Evolutionary conservation across 2,329 filamentous ascomycete genomes (phyloP).

Genomic region (Celoporthe dispersa): DNA sequence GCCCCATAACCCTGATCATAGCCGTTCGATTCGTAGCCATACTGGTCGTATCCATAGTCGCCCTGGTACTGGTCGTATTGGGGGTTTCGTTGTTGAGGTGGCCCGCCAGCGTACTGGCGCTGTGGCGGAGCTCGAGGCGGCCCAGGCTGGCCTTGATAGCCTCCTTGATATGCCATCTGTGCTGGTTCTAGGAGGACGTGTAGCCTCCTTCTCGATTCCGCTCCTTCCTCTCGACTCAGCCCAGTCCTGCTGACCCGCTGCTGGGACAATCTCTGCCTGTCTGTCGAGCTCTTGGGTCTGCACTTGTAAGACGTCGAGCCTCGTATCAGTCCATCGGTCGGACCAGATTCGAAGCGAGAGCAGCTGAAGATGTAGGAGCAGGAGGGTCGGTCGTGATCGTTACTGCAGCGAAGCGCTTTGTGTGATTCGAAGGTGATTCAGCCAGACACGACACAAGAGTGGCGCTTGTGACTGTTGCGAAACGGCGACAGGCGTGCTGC

Average conservation of each 20-base stretch:
- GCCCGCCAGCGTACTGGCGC: conserved; percentile 40
- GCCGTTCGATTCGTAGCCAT: conserved; percentile 40
- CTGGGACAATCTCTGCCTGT: background rate
- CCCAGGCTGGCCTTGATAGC: conserved; percentile 46
- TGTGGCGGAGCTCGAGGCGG: conserved; percentile 47
- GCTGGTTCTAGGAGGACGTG: background rate
- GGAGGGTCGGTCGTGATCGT: background rate
- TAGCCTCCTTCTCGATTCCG: background rate
- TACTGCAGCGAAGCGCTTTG: background rate
- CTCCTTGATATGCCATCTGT: conserved; percentile 57
- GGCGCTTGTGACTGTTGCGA: background rate
- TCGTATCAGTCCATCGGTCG: background rate
- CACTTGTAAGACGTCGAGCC: background rate
- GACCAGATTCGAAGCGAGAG: background rate
- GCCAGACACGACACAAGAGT: background rate
- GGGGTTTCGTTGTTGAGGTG: conserved; percentile 42
- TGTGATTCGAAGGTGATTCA: background rate
- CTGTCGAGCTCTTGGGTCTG: background rate
- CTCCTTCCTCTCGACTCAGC: background rate
- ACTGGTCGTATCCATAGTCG: conserved; percentile 51
- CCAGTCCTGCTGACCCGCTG: background rate
- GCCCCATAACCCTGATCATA: conserved; percentile 43
- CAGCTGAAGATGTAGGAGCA: background rate
- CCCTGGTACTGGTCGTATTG: conserved; percentile 53
- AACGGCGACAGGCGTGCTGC: background rate